A percentile compares a stretch with the other conserved stretches of the same genome.
Evolutionary conservation across 306 rosid species (phyloP).

Genomic region (Castanea sativa): DNA sequence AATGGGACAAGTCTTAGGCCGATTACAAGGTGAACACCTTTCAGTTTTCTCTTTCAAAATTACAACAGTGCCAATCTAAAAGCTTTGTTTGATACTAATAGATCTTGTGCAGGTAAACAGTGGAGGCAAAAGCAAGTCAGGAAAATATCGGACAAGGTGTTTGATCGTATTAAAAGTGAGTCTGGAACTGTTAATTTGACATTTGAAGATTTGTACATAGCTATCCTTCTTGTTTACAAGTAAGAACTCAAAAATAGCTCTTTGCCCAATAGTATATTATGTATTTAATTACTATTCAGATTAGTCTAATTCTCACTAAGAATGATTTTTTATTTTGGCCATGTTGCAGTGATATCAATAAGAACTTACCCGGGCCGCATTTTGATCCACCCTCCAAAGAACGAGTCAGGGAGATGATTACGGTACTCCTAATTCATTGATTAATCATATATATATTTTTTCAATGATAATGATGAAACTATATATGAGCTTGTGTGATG

Average conservation of each 20-base stretch:
- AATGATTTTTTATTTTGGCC: neutral
- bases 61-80: too few relatives aligned
- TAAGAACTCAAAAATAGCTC: conserved; percentile 29
- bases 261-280: neutral
- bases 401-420: conserved; percentile 38
- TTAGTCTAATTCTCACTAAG: neutral
- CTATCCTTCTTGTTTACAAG: conserved; percentile 88
- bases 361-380: conserved; percentile 77
- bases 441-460: conserved; percentile 5
- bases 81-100: too few relatives aligned
- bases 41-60: too few relatives aligned
- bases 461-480: conserved; percentile 3
- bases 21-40: too few relatives aligned
- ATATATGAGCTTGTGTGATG: neutral
- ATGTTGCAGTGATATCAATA: conserved; percentile 74
- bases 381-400: conserved; percentile 79
- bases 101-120: conserved; percentile 52
- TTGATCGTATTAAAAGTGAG: conserved; percentile 35
- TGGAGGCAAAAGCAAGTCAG: conserved; percentile 61
- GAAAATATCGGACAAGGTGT: conserved; percentile 62
- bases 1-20: too few relatives aligned
- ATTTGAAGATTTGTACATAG: conserved; percentile 80
- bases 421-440: conserved; percentile 47
- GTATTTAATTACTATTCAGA: neutral
- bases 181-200: conserved; percentile 31